Percentiles rank a stretch among this genome's conserved stretches.
These are phyloP conservation scores for Flammula alnicola DNA, from an alignment of 1,284 basidiomycete species.

Conservation along the genomic window DNA sequence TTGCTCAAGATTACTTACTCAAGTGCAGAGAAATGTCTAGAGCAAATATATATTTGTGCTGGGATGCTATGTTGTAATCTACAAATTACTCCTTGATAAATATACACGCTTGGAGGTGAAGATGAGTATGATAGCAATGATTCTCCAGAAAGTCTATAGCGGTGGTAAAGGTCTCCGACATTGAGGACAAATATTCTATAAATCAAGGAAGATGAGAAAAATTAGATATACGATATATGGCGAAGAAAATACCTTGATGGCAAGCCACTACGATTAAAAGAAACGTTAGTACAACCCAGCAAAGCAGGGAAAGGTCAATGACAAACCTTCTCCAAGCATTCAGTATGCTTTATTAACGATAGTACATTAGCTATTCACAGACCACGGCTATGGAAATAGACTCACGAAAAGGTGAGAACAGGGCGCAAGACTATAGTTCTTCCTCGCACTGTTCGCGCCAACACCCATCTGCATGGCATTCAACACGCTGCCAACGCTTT, in stretches of 20 bases:
- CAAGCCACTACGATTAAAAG: slow-evolving; percentile 68
- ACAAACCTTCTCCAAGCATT: slow-evolving; percentile 76
- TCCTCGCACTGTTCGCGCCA: slow-evolving; percentile 50
- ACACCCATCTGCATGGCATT: slow-evolving; percentile 51
- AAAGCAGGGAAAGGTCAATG: slow-evolving; percentile 1
- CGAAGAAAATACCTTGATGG: slow-evolving; percentile 69
- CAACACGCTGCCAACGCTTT: slow-evolving; percentile 39
- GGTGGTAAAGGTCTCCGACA: slow-evolving; percentile 21
- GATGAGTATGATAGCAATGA: background rate
- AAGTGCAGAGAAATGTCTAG: no score
- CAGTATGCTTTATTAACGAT: slow-evolving; percentile 66
- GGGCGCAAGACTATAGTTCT: slow-evolving; percentile 84
- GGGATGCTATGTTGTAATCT: background rate
- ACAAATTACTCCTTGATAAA: slow-evolving; percentile 11
- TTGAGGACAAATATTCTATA: slow-evolving; percentile 18
- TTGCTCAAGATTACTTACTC: no score
- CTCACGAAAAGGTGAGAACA: slow-evolving; percentile 89
- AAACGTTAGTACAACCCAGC: slow-evolving; percentile 4
- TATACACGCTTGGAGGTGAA: background rate
- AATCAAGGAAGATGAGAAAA: background rate
- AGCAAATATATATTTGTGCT: background rate
- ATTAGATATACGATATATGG: background rate
- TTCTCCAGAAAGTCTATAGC: slow-evolving; percentile 5
- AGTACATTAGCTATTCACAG: background rate
- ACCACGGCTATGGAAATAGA: slow-evolving; percentile 22